These are phyloP conservation scores for Dillenia suffruticosa DNA, from an alignment of 164 flowering plant species.

Conservation along the genomic window DNA sequence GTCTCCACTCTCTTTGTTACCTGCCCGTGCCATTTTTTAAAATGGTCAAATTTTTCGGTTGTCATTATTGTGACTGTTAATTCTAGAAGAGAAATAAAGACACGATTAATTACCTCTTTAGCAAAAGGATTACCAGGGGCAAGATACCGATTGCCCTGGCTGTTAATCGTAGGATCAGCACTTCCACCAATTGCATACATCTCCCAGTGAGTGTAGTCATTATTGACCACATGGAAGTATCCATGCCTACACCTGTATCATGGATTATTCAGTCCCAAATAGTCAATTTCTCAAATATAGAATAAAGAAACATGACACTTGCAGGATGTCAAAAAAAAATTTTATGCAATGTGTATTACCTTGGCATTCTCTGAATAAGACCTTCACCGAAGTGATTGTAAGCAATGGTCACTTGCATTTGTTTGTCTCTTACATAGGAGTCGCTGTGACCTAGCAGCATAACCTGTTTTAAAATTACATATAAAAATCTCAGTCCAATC, in stretches of 20 bases:
- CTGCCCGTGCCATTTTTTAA: conserved; percentile 18
- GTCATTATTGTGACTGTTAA: too few relatives aligned
- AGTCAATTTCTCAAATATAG: too few relatives aligned
- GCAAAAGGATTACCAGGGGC: conserved; percentile 56
- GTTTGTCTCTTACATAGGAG: conserved; percentile 48
- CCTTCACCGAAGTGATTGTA: conserved; percentile 77
- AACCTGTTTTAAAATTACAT: conserved; percentile 28
- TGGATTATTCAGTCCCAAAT: too few relatives aligned
- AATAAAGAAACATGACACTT: too few relatives aligned
- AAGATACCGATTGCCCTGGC: conserved; percentile 65
- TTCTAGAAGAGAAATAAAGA: neutral
- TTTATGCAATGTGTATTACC: conserved; percentile 18
- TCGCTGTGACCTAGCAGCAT: conserved; percentile 71
- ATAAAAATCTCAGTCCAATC: neutral
- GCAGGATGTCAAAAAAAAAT: neutral
- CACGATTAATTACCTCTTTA: conserved; percentile 43
- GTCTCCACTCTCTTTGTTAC: conserved; percentile 52
- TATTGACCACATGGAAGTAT: conserved; percentile 65
- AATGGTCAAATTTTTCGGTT: neutral
- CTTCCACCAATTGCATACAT: conserved; percentile 83
- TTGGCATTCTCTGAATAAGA: conserved; percentile 75
- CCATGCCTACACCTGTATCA: conserved; percentile 67
- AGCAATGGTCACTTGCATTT: conserved; percentile 73
- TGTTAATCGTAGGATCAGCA: conserved; percentile 68
- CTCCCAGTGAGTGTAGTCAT: conserved; percentile 30